Base-by-base conservation (phyloP, 1,139 yeast genomes). In the Debaryomyces psychrophilus region DNA sequence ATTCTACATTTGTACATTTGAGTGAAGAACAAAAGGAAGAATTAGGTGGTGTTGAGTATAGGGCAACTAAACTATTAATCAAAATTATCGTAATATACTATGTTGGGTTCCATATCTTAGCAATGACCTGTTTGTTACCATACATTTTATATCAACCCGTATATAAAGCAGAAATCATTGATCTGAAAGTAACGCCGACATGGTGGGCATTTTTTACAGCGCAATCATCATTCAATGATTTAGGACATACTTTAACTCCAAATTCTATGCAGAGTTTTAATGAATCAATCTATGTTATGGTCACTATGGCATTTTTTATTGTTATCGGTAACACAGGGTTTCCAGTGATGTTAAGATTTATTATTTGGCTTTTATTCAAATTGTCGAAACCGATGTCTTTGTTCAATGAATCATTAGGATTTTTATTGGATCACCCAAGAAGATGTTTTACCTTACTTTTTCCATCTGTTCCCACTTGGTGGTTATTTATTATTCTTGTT, bases 201-300 rank as follows among this genome's bases (percentile, higher is more conserved):
- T 90, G 97, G 97, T 92, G 97, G 97, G 96, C 88, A 0, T 80
- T 89, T 51, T 92, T 90, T 68, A 85, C 95, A 0, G 79, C 88
- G 0, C 82, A 80, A 61, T 83, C 95, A 11, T 68, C 88, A 0
- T 92, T 92, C 61, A 87, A 87, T 59, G 96, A 93, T 68, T 72
- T 89, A 52, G 99, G 99, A 0, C 71, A 81, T 38, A 85, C 97
- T 0, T 65, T 90, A 45, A 87, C 95, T 0, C 83, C 93, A 0
- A 79, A 89, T 56, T 89, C 97, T 2, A 83, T 92, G 90, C 53
- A 56, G 8, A 71, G 85, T 0, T 92, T 87, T 65, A 75, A 77
- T 41, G 65, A 74, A 26, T 81, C 89, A 1, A 76, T 82, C 0
- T 93, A 81, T 62, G 79, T 86, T 1, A 69, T 90, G 59, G 61